Conservation (phyloP, 2,329 filamentous ascomycete genomes). For the Juglanconis oblonga region DNA sequence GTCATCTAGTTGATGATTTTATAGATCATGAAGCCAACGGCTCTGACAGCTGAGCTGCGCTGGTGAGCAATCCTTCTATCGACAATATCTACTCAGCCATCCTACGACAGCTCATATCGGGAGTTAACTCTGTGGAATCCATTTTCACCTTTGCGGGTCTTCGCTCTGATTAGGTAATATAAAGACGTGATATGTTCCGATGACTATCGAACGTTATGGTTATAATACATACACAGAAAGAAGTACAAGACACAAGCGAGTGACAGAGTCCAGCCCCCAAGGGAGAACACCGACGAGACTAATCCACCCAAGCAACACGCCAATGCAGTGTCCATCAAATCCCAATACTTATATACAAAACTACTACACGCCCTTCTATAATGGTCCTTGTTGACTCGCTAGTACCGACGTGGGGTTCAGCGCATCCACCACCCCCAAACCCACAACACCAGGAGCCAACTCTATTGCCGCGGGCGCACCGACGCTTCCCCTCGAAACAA, state of each 20-base stretch:
- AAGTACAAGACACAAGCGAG: not conserved
- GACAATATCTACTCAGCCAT: too few relatives aligned
- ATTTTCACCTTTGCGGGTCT: not conserved
- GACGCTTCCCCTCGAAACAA: not conserved
- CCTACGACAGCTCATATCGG: too few relatives aligned
- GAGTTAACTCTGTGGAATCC: too few relatives aligned
- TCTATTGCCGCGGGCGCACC: not conserved
- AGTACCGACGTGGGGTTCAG: not conserved
- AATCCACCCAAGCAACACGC: not conserved
- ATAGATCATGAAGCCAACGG: too few relatives aligned
- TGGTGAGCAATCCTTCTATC: too few relatives aligned
- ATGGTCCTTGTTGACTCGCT: not conserved
- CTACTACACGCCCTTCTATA: not conserved
- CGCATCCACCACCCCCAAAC: not conserved
- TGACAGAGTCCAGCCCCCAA: not conserved
- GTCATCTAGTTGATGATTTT: too few relatives aligned
- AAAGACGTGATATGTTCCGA: not conserved
- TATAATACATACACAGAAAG: not conserved
- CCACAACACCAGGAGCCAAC: not conserved
- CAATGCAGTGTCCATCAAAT: not conserved
- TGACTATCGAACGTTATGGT: not conserved
- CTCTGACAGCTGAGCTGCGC: too few relatives aligned
- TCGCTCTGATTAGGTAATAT: not conserved
- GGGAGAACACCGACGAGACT: not conserved
- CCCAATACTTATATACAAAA: not conserved